Evolutionary conservation across 1,284 basidiomycete genomes (phyloP).

Genomic region (Agaricales sp.): DNA sequence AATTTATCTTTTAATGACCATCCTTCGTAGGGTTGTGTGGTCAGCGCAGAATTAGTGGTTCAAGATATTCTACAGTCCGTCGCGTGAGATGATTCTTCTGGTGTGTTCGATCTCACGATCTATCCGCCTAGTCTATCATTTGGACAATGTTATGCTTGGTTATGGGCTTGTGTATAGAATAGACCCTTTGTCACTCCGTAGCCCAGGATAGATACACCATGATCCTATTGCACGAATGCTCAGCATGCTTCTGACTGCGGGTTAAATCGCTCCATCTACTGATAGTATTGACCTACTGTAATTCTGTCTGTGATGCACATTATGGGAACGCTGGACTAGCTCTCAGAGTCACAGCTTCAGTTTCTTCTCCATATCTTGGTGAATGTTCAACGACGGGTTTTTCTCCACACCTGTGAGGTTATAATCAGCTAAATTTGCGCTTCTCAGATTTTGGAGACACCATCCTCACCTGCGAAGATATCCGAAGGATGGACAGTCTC

Average conservation of each 20-base stretch:
- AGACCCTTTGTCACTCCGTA: too few species aligned
- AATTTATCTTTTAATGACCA: not conserved
- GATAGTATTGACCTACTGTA: too few species aligned
- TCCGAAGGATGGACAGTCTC: constrained; percentile 69
- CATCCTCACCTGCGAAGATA: constrained; percentile 55
- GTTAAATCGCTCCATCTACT: too few species aligned
- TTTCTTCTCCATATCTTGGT: constrained; percentile 68
- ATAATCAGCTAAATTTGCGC: constrained; percentile 7
- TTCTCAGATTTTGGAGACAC: not conserved
- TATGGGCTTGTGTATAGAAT: too few species aligned
- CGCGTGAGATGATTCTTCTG: too few species aligned
- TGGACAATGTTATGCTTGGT: too few species aligned
- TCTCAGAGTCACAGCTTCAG: constrained; percentile 41
- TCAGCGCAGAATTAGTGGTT: constrained; percentile 45
- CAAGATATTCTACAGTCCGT: constrained; percentile 34
- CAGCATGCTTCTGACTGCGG: constrained; percentile 58
- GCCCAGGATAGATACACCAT: too few species aligned
- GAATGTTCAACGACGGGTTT: constrained; percentile 45
- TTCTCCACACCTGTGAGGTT: constrained; percentile 39
- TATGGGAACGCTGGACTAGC: constrained; percentile 48
- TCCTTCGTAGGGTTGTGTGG: constrained; percentile 39
- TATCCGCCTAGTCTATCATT: too few species aligned
- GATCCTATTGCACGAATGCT: too few species aligned
- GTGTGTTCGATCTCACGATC: too few species aligned
- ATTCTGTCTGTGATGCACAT: too few species aligned